Percentiles rank a stretch among this genome's conserved stretches.
These are phyloP conservation scores for Aspergillus terreus DNA, from an alignment of 2,329 filamentous ascomycete species.

Conservation along the genomic window DNA sequence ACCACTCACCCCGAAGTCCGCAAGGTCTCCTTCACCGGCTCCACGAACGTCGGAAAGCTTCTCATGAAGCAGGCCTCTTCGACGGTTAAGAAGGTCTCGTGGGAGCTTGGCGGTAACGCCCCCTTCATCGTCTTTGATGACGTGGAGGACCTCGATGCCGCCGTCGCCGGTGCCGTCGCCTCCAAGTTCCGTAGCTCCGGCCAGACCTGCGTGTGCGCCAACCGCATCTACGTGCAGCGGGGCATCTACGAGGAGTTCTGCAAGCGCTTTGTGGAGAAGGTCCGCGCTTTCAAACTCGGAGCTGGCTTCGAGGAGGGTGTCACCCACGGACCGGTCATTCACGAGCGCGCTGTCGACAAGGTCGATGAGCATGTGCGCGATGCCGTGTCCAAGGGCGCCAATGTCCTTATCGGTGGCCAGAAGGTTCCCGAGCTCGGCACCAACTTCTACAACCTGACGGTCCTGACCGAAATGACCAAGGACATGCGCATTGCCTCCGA, in stretches of 20 bases:
- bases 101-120: slow-evolving; percentile 91
- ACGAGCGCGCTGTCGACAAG: slow-evolving; percentile 75
- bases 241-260: slow-evolving; percentile 54
- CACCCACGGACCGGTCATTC: slow-evolving; percentile 57
- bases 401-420: slow-evolving; percentile 71
- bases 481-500: slow-evolving; percentile 82
- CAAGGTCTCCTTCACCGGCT: slow-evolving; percentile 92
- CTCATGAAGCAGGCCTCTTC: slow-evolving; percentile 86
- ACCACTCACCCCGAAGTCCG: slow-evolving; percentile 73
- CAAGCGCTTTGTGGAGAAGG: slow-evolving; percentile 51
- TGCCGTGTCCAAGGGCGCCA: slow-evolving; percentile 71
- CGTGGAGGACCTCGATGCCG: slow-evolving; percentile 73
- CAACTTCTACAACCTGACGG: slow-evolving; percentile 88
- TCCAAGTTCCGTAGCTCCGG: slow-evolving; percentile 93
- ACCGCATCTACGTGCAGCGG: slow-evolving; percentile 51
- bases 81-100: slow-evolving; percentile 80
- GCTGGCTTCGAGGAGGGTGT: slow-evolving; percentile 44
- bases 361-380: slow-evolving; percentile 77
- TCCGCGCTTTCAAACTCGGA: slow-evolving; percentile 48
- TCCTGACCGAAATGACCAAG: slow-evolving; percentile 78
- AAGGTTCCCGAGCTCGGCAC: slow-evolving; percentile 68
- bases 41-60: slow-evolving; percentile 62
- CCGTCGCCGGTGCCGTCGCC: slow-evolving; percentile 75
- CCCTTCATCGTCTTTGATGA: slow-evolving; percentile 98
- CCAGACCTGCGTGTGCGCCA: slow-evolving; percentile 89